Base-by-base conservation (phyloP, 768 basidiomycete species). In the Kwoniella mangroviensis region DNA sequence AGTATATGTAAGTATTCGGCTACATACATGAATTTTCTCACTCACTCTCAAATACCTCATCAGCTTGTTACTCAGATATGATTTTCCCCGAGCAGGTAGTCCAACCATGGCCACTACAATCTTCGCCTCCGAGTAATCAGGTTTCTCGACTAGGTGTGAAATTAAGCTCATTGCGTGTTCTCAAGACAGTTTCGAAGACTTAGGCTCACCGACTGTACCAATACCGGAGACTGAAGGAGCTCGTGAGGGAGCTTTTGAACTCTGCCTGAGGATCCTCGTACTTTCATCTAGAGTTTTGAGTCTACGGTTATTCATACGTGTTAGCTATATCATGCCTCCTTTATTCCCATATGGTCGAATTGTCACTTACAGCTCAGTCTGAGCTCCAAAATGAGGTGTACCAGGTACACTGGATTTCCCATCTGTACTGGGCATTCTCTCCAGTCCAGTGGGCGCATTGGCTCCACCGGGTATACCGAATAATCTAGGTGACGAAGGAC, bases 91-190 rank as follows among this genome's bases (percentile, higher is more conserved):
- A 2, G 97, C 97, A n/a, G 97, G 97, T 54, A 99, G 84, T 34
- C 97, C 97, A 69, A 98, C 94, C 93, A 98, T 98, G 2, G 96
- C 96, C 12, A 98, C 88, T 7, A 99, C 94, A 73, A 99, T 97
- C 88, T 98, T 99, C 45, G 93, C 93, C 80, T 98, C 95, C 3
- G 94, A 97, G 77, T 98, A 98, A 79, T 99, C 97, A 5, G 97
- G 97, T 83, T 96, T 98, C 64, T 92, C 91, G 57, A 96, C 93
- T 94, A 73, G 12, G 43, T 63, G 55, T 24, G 28, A 34, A 45
- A 21, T 43, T 34, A 7, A 34, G 34, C 34, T 34, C 34, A 34
- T 34, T 7, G 6, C 34, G 6, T 1, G 34, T 34, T 34, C 34
- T 7, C 34, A 34, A 34, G 34, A 0, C 34, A 34, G 6, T 7